Percentiles rank a stretch among this genome's conserved stretches.
Conservation (phyloP, 2,329 filamentous ascomycete species). For the Cadophora luteo-olivacea region DNA sequence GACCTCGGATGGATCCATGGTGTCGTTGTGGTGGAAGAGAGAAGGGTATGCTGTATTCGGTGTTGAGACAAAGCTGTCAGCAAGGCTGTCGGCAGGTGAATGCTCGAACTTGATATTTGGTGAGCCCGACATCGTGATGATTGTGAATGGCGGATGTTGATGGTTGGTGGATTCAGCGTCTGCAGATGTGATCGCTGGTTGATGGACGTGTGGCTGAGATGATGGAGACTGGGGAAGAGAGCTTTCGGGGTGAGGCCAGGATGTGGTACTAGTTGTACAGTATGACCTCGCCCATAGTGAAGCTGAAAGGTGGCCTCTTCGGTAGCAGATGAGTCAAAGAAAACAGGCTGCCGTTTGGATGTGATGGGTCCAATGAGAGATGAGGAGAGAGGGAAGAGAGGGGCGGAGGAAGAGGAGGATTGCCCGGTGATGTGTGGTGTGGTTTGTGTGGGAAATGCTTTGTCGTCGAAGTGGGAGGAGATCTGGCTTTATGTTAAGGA, state of each 20-base stretch:
- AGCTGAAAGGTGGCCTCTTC: slow-evolving; percentile 19
- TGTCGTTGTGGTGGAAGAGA: slow-evolving; percentile 38
- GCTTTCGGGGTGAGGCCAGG: slow-evolving; percentile 15
- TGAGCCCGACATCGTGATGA: slow-evolving; percentile 31
- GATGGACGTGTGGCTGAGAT: neutral
- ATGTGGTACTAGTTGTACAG: slow-evolving; percentile 22
- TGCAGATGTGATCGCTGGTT: neutral
- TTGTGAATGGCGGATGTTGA: slow-evolving; percentile 18
- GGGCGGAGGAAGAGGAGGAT: neutral
- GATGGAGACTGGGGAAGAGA: neutral
- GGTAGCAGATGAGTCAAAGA: slow-evolving; percentile 20
- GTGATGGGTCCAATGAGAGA: slow-evolving; percentile 11
- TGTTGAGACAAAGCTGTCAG: slow-evolving; percentile 45
- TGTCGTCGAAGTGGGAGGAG: slow-evolving; percentile 24
- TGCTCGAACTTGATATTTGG: slow-evolving; percentile 45
- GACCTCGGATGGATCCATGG: slow-evolving; percentile 39
- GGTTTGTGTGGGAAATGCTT: slow-evolving; percentile 12
- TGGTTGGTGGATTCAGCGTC: neutral
- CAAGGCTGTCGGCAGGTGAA: slow-evolving; percentile 42
- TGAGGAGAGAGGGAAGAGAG: neutral
- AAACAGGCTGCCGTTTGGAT: slow-evolving; percentile 9
- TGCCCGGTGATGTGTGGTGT: slow-evolving; percentile 8
- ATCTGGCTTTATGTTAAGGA: slow-evolving; percentile 33
- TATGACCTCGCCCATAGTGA: slow-evolving; percentile 20
- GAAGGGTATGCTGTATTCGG: slow-evolving; percentile 43